Conservation (phyloP, 2,329 filamentous ascomycete species). For the Aspergillus sp. region DNA sequence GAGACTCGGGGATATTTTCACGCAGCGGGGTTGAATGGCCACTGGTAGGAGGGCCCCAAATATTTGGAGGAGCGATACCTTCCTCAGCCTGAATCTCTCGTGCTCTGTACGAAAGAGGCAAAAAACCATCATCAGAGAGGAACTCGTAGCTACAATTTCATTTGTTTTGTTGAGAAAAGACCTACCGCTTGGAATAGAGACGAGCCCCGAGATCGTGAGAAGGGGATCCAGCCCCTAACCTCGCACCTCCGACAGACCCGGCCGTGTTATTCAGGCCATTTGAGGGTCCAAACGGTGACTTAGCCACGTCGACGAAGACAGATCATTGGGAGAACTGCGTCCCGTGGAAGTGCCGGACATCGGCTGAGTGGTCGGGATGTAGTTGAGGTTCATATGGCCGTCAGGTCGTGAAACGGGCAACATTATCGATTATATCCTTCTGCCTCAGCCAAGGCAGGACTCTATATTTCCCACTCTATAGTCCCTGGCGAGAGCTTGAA, state of each 20-base stretch:
- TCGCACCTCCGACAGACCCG: conserved; percentile 46
- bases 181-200: conserved; percentile 87
- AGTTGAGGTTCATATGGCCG: conserved; percentile 73
- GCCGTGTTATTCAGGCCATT: conserved; percentile 50
- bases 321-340: conserved; percentile 72
- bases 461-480: conserved; percentile 8
- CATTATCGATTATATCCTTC: conserved; percentile 73
- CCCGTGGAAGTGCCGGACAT: conserved; percentile 73
- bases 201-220: conserved; percentile 80
- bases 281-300: conserved; percentile 65
- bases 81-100: conserved; percentile 96
- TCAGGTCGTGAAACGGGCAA: conserved; percentile 72
- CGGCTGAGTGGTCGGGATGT: conserved; percentile 59
- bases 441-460: conserved; percentile 12
- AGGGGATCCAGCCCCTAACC: conserved; percentile 89
- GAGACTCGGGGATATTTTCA: conserved; percentile 95
- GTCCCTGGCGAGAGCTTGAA: conserved; percentile 4
- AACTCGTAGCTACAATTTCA: neutral
- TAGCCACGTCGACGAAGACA: conserved; percentile 54
- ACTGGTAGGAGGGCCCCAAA: conserved; percentile 92
- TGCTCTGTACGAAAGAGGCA: conserved; percentile 49
- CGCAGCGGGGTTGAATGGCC: conserved; percentile 92
- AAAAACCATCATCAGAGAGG: neutral
- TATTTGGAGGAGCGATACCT: conserved; percentile 61
- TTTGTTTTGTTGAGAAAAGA: conserved; percentile 10